Evolutionary conservation across 768 basidiomycete species (phyloP), one percentile per base, ranked within the genome.

Genomic region (Baorangia bicolor): DNA sequence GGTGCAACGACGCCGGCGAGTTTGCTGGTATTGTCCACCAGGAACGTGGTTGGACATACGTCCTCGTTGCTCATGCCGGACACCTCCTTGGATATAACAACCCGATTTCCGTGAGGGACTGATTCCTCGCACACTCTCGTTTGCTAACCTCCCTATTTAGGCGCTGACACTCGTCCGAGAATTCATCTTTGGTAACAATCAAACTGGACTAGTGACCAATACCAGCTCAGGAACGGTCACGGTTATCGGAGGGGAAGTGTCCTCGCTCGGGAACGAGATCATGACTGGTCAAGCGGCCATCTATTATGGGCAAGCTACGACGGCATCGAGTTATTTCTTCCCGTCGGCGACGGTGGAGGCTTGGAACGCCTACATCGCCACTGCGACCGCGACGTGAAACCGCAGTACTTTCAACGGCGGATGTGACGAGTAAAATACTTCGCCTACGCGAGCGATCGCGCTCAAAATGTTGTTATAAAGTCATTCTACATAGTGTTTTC

Each of bases 1-100:
- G 87, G 86, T 73, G 70, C 49, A 81, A 83, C 53, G 84, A 86
- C 47, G 62, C 66, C 0, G 81, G 81, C 14, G 71, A 81, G 45
- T 76, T 82, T 46, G 85, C 80, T 0, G 88, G 88, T 0, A 83
- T 88, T 27, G 78, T 89, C 18, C 87, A 87, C 62, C 86, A 88
- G 66, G 88, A 90, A 69, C 80, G 88, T 34, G 80, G 80, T 30
- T 86, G 78, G 68, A 77, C 67, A n/a, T 80, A 78, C 39, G 69
- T 73, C 14, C 64, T 80, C 25, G 63, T 76, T 34, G 64, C 63
- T 23, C 67, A 63, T 39, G 74, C 77, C 0, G 77, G 78, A 16
- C 76, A 77, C 50, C 69, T 77, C 23, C 61, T 77, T 2, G 67
- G 68, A 0, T 45, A 69, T 35, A 62, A 30, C 37, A 68, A 73